Conservation (phyloP, 2,329 filamentous ascomycete genomes). For the Cylindrodendrum hubeiense region DNA sequence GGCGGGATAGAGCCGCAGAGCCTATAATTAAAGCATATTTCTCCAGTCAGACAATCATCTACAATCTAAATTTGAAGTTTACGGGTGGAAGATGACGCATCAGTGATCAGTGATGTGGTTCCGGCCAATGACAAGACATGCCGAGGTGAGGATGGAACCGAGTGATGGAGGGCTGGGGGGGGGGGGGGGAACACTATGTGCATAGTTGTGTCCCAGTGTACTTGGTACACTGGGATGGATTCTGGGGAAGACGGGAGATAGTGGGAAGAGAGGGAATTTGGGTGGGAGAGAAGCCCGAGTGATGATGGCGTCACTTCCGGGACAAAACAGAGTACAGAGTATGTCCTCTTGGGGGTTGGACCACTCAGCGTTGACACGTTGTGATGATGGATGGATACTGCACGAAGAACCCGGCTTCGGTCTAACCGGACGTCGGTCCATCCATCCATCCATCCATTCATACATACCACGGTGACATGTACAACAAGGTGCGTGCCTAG, state of each 20-base stretch:
- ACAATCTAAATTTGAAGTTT: background rate
- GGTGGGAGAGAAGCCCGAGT: background rate
- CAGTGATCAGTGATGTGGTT: background rate
- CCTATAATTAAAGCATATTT: constrained; percentile 19
- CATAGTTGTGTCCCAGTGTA: background rate
- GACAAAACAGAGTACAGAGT: too few species aligned
- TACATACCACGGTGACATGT: constrained; percentile 1
- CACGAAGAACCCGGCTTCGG: background rate
- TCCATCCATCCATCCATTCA: constrained; percentile 2
- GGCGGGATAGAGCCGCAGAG: constrained; percentile 16
- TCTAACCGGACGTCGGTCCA: background rate
- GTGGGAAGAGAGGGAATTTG: background rate
- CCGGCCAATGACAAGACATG: background rate
- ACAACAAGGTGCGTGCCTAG: background rate
- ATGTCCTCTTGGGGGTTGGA: background rate
- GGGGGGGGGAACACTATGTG: background rate
- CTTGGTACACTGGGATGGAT: background rate
- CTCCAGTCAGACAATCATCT: background rate
- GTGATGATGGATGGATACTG: constrained; percentile 8
- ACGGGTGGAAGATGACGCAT: background rate
- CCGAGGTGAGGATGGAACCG: background rate
- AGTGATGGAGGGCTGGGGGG: background rate
- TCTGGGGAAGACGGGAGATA: background rate
- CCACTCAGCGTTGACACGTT: constrained; percentile 5
- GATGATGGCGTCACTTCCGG: background rate